Conservation (phyloP, 805 yeast species). For the Schwanniomyces sp. region DNA sequence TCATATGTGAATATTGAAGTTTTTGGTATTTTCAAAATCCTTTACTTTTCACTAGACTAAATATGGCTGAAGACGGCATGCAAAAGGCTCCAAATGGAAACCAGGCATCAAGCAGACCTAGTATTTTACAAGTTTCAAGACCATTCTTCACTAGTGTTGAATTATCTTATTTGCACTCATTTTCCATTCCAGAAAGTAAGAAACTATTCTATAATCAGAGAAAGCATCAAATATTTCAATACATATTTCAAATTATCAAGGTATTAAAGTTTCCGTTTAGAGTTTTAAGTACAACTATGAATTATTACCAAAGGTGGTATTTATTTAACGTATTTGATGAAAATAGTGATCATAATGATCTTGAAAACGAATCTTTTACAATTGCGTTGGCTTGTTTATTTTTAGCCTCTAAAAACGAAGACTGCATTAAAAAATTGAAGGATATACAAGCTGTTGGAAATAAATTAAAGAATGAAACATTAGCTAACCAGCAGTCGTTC, state of each 20-base stretch:
- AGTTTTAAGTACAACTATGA: conserved; percentile 68
- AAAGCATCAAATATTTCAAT: conserved; percentile 53
- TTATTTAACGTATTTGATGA: conserved; percentile 61
- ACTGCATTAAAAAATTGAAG: conserved; percentile 72
- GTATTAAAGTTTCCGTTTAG: conserved; percentile 65
- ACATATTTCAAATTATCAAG: conserved; percentile 52
- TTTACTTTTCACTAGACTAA: neutral
- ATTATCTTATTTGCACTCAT: conserved; percentile 48
- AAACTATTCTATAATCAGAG: conserved; percentile 47
- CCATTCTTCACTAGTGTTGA: conserved; percentile 62
- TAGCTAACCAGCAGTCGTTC: conserved; percentile 7
- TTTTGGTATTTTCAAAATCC: neutral
- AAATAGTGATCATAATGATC: conserved; percentile 24
- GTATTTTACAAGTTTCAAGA: conserved; percentile 47
- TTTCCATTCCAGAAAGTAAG: conserved; percentile 51
- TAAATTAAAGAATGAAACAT: conserved; percentile 34
- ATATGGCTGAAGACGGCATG: conserved; percentile 1
- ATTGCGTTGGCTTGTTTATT: conserved; percentile 70
- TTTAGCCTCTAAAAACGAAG: conserved; percentile 77
- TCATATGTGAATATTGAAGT: neutral
- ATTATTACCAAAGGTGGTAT: conserved; percentile 69
- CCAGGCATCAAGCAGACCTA: conserved; percentile 6
- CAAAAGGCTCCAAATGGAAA: neutral
- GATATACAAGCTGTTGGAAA: conserved; percentile 58
- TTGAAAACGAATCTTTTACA: conserved; percentile 49